phyloP scores from a whole-genome alignment of 352 stramenopile species.

The Phytopythium sindhum region DNA sequence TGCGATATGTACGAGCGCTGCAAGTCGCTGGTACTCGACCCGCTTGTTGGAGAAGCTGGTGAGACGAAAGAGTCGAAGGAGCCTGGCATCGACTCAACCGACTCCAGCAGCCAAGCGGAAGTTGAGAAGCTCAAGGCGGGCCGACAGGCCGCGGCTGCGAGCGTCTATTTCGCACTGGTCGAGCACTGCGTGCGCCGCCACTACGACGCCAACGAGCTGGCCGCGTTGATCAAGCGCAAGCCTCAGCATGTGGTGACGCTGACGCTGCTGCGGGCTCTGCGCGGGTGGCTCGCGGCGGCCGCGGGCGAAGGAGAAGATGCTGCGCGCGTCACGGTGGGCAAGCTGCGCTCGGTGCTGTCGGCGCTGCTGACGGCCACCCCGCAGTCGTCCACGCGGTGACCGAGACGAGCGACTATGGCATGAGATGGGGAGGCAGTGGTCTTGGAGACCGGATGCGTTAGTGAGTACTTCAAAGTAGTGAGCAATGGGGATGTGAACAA shows the following conservation, averaged over 20 bases:
- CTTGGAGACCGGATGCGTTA: neutral
- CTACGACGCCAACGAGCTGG: conserved; percentile 40
- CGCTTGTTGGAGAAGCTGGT: neutral
- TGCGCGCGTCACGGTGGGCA: conserved; percentile 37
- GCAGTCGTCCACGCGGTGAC: neutral
- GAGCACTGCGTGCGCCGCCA: conserved; percentile 52
- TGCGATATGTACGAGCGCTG: conserved; percentile 66
- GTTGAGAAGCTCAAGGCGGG: conserved; percentile 14
- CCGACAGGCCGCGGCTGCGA: conserved; percentile 10
- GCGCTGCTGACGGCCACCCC: conserved; percentile 11
- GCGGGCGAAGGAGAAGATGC: conserved; percentile 8
- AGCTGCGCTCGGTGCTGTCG: conserved; percentile 41
- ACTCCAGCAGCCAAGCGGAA: neutral
- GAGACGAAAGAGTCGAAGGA: neutral
- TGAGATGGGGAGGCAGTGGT: neutral
- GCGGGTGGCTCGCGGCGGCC: conserved; percentile 15
- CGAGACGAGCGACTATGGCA: neutral
- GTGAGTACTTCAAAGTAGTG: neutral
- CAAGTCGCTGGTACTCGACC: conserved; percentile 27
- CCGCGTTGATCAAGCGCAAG: conserved; percentile 45
- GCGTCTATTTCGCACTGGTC: conserved; percentile 67
- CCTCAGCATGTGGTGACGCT: conserved; percentile 53
- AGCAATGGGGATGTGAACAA: neutral
- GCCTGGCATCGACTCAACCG: neutral
- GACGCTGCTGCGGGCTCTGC: conserved; percentile 52